Evolutionary conservation across 2,329 filamentous ascomycete genomes (phyloP), one percentile per base, ranked within the genome.

Genomic region (Lachnellula cervina): DNA sequence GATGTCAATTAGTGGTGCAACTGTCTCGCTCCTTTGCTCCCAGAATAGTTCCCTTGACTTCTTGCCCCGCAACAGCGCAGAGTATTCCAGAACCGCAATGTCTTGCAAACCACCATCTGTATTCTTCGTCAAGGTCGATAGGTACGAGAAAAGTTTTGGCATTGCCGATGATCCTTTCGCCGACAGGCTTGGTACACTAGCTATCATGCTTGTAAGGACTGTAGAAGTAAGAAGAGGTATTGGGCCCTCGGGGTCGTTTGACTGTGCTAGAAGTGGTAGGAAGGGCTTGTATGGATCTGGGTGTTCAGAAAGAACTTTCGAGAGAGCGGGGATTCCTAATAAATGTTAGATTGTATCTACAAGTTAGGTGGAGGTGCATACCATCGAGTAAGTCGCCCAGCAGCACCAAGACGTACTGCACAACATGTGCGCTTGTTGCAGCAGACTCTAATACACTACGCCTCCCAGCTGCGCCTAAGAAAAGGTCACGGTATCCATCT

Each of bases 381-480:
- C 92, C 84, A 70, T 93, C 88, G 58, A 97, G 84, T 62, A 99
- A 76, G 71, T 99, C 94, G 59, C 84, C 86, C 58, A 94, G 81
- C 68, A 99, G 77, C 48, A 97, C 93, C 58, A 99, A 80, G 70
- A 97, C 88, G 73, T 97, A 97, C 76, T 97, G 93, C 61, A 97
- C 82, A 64, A 99, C 90, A 75, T 97, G 92, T 69, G 86, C 82
- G 66, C 92, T 86, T 78, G 91, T 92, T 65, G 86, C 83, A 45
- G 92, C 90, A 59, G 86, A 86, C 76, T 97, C 89, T 64, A 97
- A 80, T 59, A 97, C 89, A 66, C 82, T 82, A 56, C 79, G 73
- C 66, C 77, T 77, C 73, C 87, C 91, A 65, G 83, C 80, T 59
- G 81, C 82, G 50, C 94, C 93, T 25, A 94, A 80, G 65, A 99